A percentile compares a stretch with the other conserved stretches of the same genome.
Conservation (phyloP, 257 asterid species). For the Linaria vulgaris region DNA sequence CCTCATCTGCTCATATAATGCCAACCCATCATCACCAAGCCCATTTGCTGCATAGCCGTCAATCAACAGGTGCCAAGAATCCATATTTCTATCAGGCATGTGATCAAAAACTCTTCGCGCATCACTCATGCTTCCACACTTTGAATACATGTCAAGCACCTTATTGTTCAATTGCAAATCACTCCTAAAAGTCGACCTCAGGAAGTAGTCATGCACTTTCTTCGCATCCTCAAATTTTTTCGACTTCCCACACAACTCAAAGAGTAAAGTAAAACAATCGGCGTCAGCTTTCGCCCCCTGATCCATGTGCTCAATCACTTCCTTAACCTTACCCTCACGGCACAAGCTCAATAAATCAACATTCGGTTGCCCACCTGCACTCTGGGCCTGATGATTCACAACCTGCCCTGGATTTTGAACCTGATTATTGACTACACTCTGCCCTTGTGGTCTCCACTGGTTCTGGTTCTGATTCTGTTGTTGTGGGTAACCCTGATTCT, state of each 20-base stretch:
- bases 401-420: conserved; percentile 41
- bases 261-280: conserved; percentile 68
- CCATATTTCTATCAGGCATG: conserved; percentile 81
- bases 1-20: conserved; percentile 82
- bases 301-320: conserved; percentile 78
- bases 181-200: conserved; percentile 72
- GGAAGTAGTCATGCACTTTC: conserved; percentile 81
- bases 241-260: conserved; percentile 61
- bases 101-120: conserved; percentile 90
- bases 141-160: conserved; percentile 79
- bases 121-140: conserved; percentile 87
- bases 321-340: conserved; percentile 72
- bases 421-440: conserved; percentile 33
- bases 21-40: conserved; percentile 86
- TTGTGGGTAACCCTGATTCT: conserved; percentile 27
- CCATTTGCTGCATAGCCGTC: conserved; percentile 76
- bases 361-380: conserved; percentile 24
- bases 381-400: conserved; percentile 27
- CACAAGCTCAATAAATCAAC: conserved; percentile 58
- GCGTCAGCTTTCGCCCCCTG: conserved; percentile 63
- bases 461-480: conserved; percentile 30
- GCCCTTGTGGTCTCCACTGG: conserved; percentile 32
- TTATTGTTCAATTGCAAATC: conserved; percentile 61
- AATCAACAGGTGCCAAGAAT: conserved; percentile 92
- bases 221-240: conserved; percentile 86